These are phyloP conservation scores for Pestalotiopsis sp. DNA, from an alignment of 2,329 filamentous ascomycete species.

Conservation along the genomic window DNA sequence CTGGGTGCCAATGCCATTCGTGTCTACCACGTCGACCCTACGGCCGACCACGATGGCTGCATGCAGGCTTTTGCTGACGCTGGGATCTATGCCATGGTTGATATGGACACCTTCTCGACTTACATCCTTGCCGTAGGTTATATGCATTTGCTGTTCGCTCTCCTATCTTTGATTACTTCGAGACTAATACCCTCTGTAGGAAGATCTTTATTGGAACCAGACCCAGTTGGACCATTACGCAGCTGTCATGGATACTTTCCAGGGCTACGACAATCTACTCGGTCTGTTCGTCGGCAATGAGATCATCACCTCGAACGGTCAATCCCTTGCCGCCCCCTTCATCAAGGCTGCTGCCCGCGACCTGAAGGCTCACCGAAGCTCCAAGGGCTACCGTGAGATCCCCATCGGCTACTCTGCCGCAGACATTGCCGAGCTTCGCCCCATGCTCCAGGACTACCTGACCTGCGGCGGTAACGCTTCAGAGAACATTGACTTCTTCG, in stretches of 20 bases:
- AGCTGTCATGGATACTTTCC: slow-evolving; percentile 76
- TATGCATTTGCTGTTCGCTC: background rate
- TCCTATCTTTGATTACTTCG: background rate
- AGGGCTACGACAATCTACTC: slow-evolving; percentile 75
- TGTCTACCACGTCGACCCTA: slow-evolving; percentile 82
- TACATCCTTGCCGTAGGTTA: slow-evolving; percentile 63
- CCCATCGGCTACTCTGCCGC: slow-evolving; percentile 87
- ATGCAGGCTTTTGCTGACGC: slow-evolving; percentile 79
- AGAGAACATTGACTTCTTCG: slow-evolving; percentile 80
- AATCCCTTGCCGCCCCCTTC: slow-evolving; percentile 72
- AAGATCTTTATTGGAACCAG: slow-evolving; percentile 68
- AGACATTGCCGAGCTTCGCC: slow-evolving; percentile 71
- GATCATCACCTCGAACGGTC: slow-evolving; percentile 66
- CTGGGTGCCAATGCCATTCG: slow-evolving; percentile 83
- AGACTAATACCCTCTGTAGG: background rate
- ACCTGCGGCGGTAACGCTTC: slow-evolving; percentile 72
- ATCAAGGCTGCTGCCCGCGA: slow-evolving; percentile 82
- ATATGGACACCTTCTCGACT: slow-evolving; percentile 75
- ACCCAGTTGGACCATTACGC: slow-evolving; percentile 70
- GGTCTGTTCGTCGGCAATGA: slow-evolving; percentile 91
- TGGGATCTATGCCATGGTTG: slow-evolving; percentile 82
- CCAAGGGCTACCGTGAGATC: slow-evolving; percentile 76
- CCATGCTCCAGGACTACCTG: slow-evolving; percentile 70
- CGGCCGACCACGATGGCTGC: slow-evolving; percentile 72
- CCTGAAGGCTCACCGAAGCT: slow-evolving; percentile 78